Evolutionary conservation across 2,329 filamentous ascomycete genomes (phyloP).

Genomic region (Sporothrix humicola): DNA sequence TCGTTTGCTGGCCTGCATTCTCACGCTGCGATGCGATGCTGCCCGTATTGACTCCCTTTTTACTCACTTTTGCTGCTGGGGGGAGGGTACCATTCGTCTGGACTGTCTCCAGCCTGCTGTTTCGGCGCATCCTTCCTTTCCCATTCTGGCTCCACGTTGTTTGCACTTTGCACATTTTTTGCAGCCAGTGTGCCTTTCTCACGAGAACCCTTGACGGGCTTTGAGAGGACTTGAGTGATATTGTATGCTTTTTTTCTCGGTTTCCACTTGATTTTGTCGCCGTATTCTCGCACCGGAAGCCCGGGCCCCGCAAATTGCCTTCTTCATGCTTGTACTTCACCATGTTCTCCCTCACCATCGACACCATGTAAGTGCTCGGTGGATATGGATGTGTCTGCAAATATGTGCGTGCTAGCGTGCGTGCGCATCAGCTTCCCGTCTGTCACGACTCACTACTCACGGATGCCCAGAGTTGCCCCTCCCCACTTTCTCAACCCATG

Average conservation of each 20-base stretch:
- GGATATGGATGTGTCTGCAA: neutral
- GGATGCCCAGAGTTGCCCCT: constrained; percentile 10
- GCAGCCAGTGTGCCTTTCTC: neutral
- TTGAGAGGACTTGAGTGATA: neutral
- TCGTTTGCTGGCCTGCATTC: neutral
- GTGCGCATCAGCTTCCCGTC: constrained; percentile 16
- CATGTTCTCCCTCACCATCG: too few relatives aligned
- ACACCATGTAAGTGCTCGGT: constrained; percentile 2
- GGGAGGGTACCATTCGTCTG: constrained; percentile 21
- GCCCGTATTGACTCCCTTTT: neutral
- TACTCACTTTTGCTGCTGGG: too few relatives aligned
- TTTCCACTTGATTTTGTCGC: neutral
- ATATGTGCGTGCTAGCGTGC: neutral
- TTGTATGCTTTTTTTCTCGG: neutral
- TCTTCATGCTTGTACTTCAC: neutral
- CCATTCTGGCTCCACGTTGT: constrained; percentile 12
- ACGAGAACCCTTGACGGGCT: too few relatives aligned
- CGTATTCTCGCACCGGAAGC: constrained; percentile 5
- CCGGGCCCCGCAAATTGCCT: constrained; percentile 9
- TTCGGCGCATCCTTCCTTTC: constrained; percentile 4
- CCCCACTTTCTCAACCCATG: neutral
- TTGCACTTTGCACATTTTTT: neutral
- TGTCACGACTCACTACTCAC: neutral
- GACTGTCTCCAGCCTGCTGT: constrained; percentile 13
- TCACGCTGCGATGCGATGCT: neutral